These are phyloP conservation scores for Otatea glauca DNA, from an alignment of 176 grass and related monocot genomes.

Conservation along the genomic window DNA sequence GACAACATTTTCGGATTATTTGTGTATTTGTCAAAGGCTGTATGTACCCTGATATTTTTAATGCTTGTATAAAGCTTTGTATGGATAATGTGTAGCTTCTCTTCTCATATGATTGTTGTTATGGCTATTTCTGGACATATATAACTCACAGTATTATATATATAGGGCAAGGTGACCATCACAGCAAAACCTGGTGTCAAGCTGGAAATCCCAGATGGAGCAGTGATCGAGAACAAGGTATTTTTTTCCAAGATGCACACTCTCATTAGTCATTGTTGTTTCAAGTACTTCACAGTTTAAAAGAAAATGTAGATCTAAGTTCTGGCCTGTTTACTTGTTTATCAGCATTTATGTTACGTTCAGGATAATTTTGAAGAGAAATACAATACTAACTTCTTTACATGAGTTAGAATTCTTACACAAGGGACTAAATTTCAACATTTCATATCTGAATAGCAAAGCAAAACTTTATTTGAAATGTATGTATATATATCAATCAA, in stretches of 20 bases:
- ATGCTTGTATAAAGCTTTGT: neutral
- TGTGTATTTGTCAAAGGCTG: neutral
- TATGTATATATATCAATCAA: neutral
- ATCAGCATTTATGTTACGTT: neutral
- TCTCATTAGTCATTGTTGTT: neutral
- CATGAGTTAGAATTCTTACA: neutral
- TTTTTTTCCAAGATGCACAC: neutral
- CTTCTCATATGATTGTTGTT: neutral
- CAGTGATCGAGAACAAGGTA: conserved; percentile 80
- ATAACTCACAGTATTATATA: neutral
- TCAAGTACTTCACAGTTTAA: neutral
- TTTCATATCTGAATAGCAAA: neutral
- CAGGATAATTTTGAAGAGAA: conserved; percentile 16
- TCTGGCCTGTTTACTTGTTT: neutral
- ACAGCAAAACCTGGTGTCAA: conserved; percentile 72
- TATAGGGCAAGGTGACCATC: conserved; percentile 70
- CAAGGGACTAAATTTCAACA: neutral
- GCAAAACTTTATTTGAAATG: neutral
- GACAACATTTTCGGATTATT: neutral
- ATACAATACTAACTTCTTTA: neutral
- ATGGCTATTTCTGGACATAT: neutral
- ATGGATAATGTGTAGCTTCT: conserved; percentile 15
- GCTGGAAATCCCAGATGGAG: conserved; percentile 76
- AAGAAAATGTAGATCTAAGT: conserved; percentile 1
- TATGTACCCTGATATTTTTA: conserved; percentile 23